phyloP scores from a whole-genome alignment of 1,284 basidiomycete genomes.

The Phylloporus sp. region DNA sequence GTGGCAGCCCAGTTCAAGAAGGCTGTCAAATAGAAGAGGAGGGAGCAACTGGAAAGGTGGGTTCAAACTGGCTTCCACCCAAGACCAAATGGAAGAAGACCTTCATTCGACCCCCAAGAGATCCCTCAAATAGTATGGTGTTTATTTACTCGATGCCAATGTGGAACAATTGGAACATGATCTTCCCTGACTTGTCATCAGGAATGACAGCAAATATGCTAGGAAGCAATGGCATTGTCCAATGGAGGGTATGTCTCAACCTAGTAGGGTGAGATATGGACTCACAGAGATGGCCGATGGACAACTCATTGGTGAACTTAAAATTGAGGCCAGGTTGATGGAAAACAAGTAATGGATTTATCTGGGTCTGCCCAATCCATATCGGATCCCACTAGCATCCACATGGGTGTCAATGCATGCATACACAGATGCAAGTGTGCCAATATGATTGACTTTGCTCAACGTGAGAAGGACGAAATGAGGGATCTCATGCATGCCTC shows the following conservation, averaged over 20 bases:
- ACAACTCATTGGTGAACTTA: slow-evolving; percentile 24
- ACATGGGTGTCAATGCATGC: slow-evolving; percentile 15
- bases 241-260: not conserved
- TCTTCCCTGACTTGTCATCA: slow-evolving; percentile 33
- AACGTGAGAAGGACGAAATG: slow-evolving; percentile 90
- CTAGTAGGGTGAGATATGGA: slow-evolving; percentile 18
- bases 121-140: slow-evolving; percentile 62
- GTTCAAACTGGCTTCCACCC: slow-evolving; percentile 21
- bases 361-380: not conserved
- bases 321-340: slow-evolving; percentile 25
- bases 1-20: slow-evolving; percentile 44
- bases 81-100: slow-evolving; percentile 17
- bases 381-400: not conserved
- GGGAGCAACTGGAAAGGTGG: slow-evolving; percentile 38
- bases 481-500: slow-evolving; percentile 83
- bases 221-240: slow-evolving; percentile 22
- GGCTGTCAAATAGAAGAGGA: slow-evolving; percentile 44
- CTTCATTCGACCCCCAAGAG: slow-evolving; percentile 30
- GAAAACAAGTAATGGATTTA: slow-evolving; percentile 3
- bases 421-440: slow-evolving; percentile 37
- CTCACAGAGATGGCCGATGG: slow-evolving; percentile 28
- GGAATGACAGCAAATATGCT: slow-evolving; percentile 30
- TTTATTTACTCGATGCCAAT: slow-evolving; percentile 60
- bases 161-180: slow-evolving; percentile 34
- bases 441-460: slow-evolving; percentile 75